phyloP scores from a whole-genome alignment of 352 stramenopile species.

The Pythium dissimile region DNA sequence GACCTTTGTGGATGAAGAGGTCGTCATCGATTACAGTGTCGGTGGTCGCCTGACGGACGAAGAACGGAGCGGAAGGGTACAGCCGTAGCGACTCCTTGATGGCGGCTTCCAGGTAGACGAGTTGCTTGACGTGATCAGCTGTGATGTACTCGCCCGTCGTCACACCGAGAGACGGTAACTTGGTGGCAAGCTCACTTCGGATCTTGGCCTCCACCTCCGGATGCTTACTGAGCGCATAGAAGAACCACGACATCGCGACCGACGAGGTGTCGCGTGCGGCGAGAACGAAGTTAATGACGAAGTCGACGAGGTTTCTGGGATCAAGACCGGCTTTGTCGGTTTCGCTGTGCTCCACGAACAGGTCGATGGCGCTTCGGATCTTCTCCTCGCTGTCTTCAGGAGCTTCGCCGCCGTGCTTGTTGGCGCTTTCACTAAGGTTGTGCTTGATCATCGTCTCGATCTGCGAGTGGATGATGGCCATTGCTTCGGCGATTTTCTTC shows the following conservation, averaged over 20 bases:
- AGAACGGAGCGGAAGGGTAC: slow-evolving; percentile 53
- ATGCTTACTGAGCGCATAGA: slow-evolving; percentile 62
- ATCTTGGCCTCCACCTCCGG: slow-evolving; percentile 45
- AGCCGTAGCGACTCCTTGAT: slow-evolving; percentile 61
- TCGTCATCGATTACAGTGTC: slow-evolving; percentile 43
- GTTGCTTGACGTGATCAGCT: slow-evolving; percentile 38
- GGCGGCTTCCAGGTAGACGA: slow-evolving; percentile 57
- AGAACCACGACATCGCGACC: slow-evolving; percentile 59
- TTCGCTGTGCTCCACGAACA: slow-evolving; percentile 1
- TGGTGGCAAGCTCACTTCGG: slow-evolving; percentile 34
- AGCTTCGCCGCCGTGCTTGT: neutral
- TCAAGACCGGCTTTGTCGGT: neutral
- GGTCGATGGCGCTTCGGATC: neutral
- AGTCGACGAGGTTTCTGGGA: slow-evolving; percentile 49
- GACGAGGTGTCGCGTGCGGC: slow-evolving; percentile 77
- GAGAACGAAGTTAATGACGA: slow-evolving; percentile 68
- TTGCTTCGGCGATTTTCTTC: slow-evolving; percentile 22
- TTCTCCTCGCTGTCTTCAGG: neutral
- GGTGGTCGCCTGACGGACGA: slow-evolving; percentile 49
- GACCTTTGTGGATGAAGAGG: slow-evolving; percentile 25
- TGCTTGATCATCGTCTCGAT: slow-evolving; percentile 36
- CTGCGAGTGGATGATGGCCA: slow-evolving; percentile 33
- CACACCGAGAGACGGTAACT: neutral
- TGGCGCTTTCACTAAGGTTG: slow-evolving; percentile 2
- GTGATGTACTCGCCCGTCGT: slow-evolving; percentile 29